Base-by-base conservation (phyloP, 2,329 filamentous ascomycete genomes). In the Hymenoscyphus repandus region DNA sequence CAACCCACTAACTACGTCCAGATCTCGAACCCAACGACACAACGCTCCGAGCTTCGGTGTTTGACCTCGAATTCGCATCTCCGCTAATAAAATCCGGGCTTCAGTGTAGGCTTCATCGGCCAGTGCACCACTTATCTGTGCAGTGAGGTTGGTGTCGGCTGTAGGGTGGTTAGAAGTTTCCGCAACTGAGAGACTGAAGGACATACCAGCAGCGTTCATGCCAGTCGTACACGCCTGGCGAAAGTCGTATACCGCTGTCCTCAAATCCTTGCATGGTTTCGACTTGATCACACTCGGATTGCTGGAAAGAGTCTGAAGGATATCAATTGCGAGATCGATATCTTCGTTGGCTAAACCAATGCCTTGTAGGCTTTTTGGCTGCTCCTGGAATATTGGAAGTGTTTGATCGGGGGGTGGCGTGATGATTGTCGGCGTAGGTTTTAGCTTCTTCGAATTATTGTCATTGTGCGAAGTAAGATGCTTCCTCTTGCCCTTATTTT, bases 11-110 rank as follows among this genome's bases (percentile, higher is more conserved):
- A 86, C 79, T 20, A 86, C 79, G 59, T 88, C 84, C 22, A 88
- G 70, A 61, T 86, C 83, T 51, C 85, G 76, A 4, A 88, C 84
- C 85, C 85, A 88, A 50, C 85, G 79, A 64, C 83, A 87, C 6
- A 88, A 67, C 1, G 84, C 82, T 17, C 85, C 85, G 0, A 88
- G 69, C 58, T 85, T 85, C 0, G 84, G 84, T 15, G 78, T 75
- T 54, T 87, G 76, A 2, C 73, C 70, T n/a, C 83, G 72, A 15
- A 88, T 80, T 30, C 77, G 74, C 84, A 88, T 88, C 69, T 88
- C 84, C 0, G 83, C 78, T 1, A 88, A 74, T 12, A 86, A 64
- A 13, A 88, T 75, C 46, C 75, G 75, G 5, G 83, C 82, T n/a
- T 87, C 83, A 9, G 72, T 74, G 56, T 82, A 85, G 61, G 82